Percentiles rank a stretch among this genome's conserved stretches.
Conservation (phyloP, 2,329 filamentous ascomycete genomes). For the Beauveria rudraprayagi region DNA sequence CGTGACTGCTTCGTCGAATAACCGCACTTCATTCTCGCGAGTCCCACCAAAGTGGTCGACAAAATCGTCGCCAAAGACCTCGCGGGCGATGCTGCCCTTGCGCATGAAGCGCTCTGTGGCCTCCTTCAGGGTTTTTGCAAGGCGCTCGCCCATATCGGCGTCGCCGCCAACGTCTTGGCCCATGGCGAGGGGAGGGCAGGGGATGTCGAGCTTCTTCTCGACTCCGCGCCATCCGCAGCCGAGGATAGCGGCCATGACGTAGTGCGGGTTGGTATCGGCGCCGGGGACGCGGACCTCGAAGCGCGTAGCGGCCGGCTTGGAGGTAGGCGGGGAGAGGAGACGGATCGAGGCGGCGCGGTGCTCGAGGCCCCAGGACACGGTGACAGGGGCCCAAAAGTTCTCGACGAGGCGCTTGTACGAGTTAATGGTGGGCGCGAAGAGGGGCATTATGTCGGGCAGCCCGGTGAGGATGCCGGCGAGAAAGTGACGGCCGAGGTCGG, state of each 20-base stretch:
- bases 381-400: conserved; percentile 98
- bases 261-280: conserved; percentile 86
- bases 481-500: conserved; percentile 85
- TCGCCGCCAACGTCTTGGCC: conserved; percentile 72
- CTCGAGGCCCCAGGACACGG: conserved; percentile 93
- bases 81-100: conserved; percentile 76
- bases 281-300: conserved; percentile 91
- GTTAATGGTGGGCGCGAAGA: conserved; percentile 91
- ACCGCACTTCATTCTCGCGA: conserved; percentile 77
- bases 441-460: conserved; percentile 89
- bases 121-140: conserved; percentile 81
- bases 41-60: conserved; percentile 94
- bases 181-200: conserved; percentile 73
- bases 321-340: conserved; percentile 79
- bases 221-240: conserved; percentile 86
- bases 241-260: conserved; percentile 78
- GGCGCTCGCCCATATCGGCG: conserved; percentile 61
- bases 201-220: conserved; percentile 81
- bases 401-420: conserved; percentile 97
- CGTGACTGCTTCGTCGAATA: conserved; percentile 95
- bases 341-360: conserved; percentile 88
- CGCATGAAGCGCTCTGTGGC: conserved; percentile 72
- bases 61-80: conserved; percentile 90
- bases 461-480: conserved; percentile 84
- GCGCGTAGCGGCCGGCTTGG: conserved; percentile 75